Evolutionary conservation across 2,329 filamentous ascomycete genomes (phyloP), one percentile per base, ranked within the genome.

Genomic region (Fusarium pininemorale): DNA sequence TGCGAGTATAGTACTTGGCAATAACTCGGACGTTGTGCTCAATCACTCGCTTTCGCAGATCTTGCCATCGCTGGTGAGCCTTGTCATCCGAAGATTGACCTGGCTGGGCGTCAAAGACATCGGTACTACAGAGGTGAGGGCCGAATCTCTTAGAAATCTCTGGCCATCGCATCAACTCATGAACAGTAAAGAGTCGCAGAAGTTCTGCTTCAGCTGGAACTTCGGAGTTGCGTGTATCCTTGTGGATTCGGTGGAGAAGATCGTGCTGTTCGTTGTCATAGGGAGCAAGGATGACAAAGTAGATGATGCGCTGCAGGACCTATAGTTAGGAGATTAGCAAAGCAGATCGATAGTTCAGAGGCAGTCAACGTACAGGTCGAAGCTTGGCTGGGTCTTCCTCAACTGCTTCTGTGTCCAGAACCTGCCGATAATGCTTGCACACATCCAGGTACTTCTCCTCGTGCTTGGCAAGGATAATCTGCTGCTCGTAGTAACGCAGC

Each of bases 261-360:
- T 99, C 96, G 77, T 96, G 96, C 83, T 99, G 96, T 83, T 99
- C 96, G 84, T 99, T 99, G 86, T 99, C 96, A 84, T 98, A 95
- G 13, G 96, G 95, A 13, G 96, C 94, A 58, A 99, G 93, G 75
- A 98, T 96, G 82, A 98, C 91, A 84, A 97, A 99, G 89, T 97
- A 98, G 84, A 98, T 95, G 82, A 98, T 95, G 80, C 96, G 91
- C 86, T 98, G 95, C 48, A 99, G 90, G 24, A 95, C 91, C 94
- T 97, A 24, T 4, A 20, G 28, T 22, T 14, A 35, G 39, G 4
- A 24, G 4, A 61, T 81, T 57, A 81, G 75, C 59, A 37, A 59
- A 30, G 10, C 12, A 38, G 5, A 26, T 50, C 15, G 13, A 30
- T 24, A 55, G n/a, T 39, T 37, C 22, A 16, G 6, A 15, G 20